Conservation (phyloP, 1,284 basidiomycete species). For the Pyrrhoderma noxium region DNA sequence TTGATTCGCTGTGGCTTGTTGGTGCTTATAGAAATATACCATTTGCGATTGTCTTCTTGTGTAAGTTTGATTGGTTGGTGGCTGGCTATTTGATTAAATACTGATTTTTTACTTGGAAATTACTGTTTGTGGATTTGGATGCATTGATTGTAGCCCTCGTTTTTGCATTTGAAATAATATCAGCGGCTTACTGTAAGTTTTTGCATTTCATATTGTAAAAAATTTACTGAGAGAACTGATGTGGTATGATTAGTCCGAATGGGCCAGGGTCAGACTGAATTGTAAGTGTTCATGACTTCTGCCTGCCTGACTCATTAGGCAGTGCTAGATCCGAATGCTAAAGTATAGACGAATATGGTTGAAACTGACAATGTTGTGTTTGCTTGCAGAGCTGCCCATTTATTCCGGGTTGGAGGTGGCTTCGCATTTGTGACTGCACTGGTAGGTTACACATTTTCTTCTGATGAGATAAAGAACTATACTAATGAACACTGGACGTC, state of each 20-base stretch:
- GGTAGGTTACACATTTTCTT: no score
- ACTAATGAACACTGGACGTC: no score
- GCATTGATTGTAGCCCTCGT: constrained; percentile 17
- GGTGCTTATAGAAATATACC: constrained; percentile 17
- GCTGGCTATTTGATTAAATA: neutral
- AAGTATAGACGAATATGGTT: no score
- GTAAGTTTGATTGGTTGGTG: constrained; percentile 8
- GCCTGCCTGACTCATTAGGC: no score
- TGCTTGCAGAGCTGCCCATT: constrained; percentile 13
- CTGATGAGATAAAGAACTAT: no score
- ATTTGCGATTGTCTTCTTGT: constrained; percentile 19
- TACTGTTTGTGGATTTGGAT: neutral
- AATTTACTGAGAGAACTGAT: constrained; percentile 10
- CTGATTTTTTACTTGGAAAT: neutral
- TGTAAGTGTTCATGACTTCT: no score
- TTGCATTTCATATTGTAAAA: neutral
- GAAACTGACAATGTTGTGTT: no score
- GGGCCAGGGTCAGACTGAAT: neutral
- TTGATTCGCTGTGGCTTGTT: no score
- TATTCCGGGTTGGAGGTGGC: constrained; percentile 19
- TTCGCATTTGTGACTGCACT: constrained; percentile 20
- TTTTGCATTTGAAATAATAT: constrained; percentile 19
- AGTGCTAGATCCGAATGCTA: no score
- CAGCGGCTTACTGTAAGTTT: constrained; percentile 22
- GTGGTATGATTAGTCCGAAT: constrained; percentile 17